Percentiles rank a stretch among this genome's conserved stretches.
Evolutionary conservation across 371 early-diverging fungal genomes (phyloP).

Genomic region (Apophysomyces sp.): DNA sequence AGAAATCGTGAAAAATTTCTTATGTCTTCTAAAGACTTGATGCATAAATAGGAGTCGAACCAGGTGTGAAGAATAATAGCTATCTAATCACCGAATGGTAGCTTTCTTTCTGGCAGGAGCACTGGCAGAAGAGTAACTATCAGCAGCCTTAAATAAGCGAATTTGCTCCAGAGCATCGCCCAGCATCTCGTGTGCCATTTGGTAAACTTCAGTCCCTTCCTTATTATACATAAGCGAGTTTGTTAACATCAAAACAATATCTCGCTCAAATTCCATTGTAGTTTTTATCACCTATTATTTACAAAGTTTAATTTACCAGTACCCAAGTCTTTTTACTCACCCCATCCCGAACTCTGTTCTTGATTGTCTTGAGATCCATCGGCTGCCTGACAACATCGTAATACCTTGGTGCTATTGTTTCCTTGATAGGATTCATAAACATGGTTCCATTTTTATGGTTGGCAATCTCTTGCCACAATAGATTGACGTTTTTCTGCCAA

Average conservation of each 20-base stretch:
- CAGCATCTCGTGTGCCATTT: slow-evolving; percentile 82
- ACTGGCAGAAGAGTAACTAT: slow-evolving; percentile 9
- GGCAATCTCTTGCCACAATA: slow-evolving; percentile 83
- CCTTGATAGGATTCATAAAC: slow-evolving; percentile 81
- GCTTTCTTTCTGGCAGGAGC: background rate
- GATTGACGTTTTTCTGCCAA: slow-evolving; percentile 70
- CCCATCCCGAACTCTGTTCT: slow-evolving; percentile 81
- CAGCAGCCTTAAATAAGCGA: slow-evolving; percentile 38
- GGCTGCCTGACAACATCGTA: slow-evolving; percentile 77
- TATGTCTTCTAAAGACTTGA: too few species aligned
- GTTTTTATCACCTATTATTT: slow-evolving; percentile 63
- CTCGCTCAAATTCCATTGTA: slow-evolving; percentile 86
- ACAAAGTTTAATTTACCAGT: background rate
- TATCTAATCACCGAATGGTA: background rate
- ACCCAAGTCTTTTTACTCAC: slow-evolving; percentile 36
- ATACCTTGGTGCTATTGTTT: slow-evolving; percentile 75
- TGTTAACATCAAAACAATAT: slow-evolving; percentile 80
- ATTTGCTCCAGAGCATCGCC: slow-evolving; percentile 60
- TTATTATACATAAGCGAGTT: slow-evolving; percentile 89
- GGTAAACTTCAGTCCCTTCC: slow-evolving; percentile 80
- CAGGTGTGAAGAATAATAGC: background rate
- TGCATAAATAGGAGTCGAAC: too few species aligned
- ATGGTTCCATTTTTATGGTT: slow-evolving; percentile 86
- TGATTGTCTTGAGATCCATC: slow-evolving; percentile 83
- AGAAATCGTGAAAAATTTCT: too few species aligned